phyloP scores from a whole-genome alignment of 2,329 filamentous ascomycete genomes.

The Sporothrix brasiliensis region DNA sequence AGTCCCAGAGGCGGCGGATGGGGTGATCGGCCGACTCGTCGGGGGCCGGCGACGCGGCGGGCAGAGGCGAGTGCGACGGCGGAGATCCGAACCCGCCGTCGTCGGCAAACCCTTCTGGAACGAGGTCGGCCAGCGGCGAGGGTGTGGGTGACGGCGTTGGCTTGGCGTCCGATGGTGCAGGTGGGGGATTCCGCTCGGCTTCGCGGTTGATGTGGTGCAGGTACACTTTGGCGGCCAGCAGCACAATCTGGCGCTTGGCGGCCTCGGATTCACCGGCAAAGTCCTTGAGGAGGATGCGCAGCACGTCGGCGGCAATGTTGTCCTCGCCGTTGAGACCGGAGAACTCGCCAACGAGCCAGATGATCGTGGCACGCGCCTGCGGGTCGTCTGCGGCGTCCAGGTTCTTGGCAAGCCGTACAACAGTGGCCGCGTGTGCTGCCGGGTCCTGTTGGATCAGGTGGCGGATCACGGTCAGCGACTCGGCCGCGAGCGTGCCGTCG shows the following conservation, averaged over 20 bases:
- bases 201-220: conserved; percentile 76
- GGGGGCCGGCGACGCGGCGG: not conserved
- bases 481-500: conserved; percentile 85
- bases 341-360: conserved; percentile 97
- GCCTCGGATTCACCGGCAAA: conserved; percentile 83
- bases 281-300: conserved; percentile 77
- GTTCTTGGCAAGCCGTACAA: conserved; percentile 86
- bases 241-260: conserved; percentile 86
- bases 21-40: conserved; percentile 58
- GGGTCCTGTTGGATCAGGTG: conserved; percentile 94
- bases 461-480: conserved; percentile 90
- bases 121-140: not conserved
- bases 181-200: not conserved
- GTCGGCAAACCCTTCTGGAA: conserved; percentile 10
- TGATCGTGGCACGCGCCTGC: conserved; percentile 87
- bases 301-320: conserved; percentile 89
- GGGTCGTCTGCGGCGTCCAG: conserved; percentile 86
- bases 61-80: not conserved
- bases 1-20: conserved; percentile 78
- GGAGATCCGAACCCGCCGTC: conserved; percentile 19
- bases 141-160: conserved; percentile 33
- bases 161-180: not conserved
- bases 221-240: conserved; percentile 95
- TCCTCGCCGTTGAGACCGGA: conserved; percentile 76
- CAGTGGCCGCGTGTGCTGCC: conserved; percentile 76